phyloP scores from a whole-genome alignment of 257 asterid genomes.

The Penstemon barbatus region DNA sequence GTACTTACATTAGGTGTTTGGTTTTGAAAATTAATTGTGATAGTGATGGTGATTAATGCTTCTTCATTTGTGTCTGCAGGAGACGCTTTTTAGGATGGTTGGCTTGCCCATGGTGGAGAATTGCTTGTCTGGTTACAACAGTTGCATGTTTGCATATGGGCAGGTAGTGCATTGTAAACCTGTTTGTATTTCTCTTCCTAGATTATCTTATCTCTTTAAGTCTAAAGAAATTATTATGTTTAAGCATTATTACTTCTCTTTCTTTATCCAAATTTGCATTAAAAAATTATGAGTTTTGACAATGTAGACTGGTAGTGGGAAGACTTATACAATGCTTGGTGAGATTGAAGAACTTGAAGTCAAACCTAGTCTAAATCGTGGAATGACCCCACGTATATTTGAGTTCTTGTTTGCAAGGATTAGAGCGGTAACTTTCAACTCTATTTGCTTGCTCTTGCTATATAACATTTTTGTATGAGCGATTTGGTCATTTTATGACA shows the following conservation, averaged over 20 bases:
- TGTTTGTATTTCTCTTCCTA: slow-evolving; percentile 7
- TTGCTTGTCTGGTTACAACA: slow-evolving; percentile 92
- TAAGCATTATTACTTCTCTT: slow-evolving; percentile 4
- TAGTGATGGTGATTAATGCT: slow-evolving; percentile 22
- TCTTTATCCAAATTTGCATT: not conserved
- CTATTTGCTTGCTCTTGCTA: slow-evolving; percentile 14
- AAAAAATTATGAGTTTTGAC: slow-evolving; percentile 7
- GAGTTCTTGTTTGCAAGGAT: slow-evolving; percentile 97
- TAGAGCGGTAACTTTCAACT: slow-evolving; percentile 63
- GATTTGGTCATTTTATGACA: slow-evolving; percentile 20
- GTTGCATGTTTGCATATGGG: slow-evolving; percentile 99
- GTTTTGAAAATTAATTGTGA: slow-evolving; percentile 19
- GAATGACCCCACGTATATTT: slow-evolving; percentile 96
- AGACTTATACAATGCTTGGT: slow-evolving; percentile 97
- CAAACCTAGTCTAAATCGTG: slow-evolving; percentile 80
- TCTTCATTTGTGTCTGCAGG: slow-evolving; percentile 48
- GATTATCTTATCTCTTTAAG: not conserved
- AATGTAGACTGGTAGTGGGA: slow-evolving; percentile 96
- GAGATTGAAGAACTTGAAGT: slow-evolving; percentile 75
- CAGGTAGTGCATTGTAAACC: slow-evolving; percentile 53
- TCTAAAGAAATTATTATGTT: not conserved
- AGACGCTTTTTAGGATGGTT: slow-evolving; percentile 85
- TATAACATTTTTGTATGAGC: slow-evolving; percentile 19
- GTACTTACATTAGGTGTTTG: slow-evolving; percentile 32
- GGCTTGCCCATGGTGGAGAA: slow-evolving; percentile 99